A percentile compares a stretch with the other conserved stretches of the same genome.
These are phyloP conservation scores for Paracoccidioides brasiliensis DNA, from an alignment of 2,329 filamentous ascomycete species.

Conservation along the genomic window DNA sequence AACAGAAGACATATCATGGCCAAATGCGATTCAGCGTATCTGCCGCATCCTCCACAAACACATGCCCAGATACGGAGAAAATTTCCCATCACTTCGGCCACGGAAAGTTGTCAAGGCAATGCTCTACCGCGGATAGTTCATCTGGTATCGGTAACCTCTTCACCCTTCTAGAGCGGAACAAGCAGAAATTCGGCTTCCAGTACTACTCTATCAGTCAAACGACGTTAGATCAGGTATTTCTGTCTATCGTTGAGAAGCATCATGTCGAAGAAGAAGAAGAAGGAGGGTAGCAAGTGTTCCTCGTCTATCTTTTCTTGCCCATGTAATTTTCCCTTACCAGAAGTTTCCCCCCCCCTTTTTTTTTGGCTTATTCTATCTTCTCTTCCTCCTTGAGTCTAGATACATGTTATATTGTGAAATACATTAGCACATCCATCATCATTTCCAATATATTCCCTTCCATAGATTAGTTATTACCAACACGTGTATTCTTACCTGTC, in stretches of 20 bases:
- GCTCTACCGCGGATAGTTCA: background rate
- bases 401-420: too few relatives aligned
- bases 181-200: constrained; percentile 55
- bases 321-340: background rate
- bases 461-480: too few relatives aligned
- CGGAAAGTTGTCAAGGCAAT: background rate
- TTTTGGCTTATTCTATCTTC: too few relatives aligned
- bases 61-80: constrained; percentile 5
- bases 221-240: constrained; percentile 80
- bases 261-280: constrained; percentile 54
- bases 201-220: constrained; percentile 82
- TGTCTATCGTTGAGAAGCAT: constrained; percentile 70
- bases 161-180: constrained; percentile 58
- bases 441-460: too few relatives aligned
- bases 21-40: constrained; percentile 76
- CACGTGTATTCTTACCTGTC: too few relatives aligned
- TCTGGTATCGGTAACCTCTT: constrained; percentile 46
- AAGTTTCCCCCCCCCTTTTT: too few relatives aligned
- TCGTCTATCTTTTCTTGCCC: too few relatives aligned
- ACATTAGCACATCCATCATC: too few relatives aligned
- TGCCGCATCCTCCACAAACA: constrained; percentile 12
- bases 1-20: constrained; percentile 66
- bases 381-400: too few relatives aligned
- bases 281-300: background rate
- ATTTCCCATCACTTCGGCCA: constrained; percentile 3